Base-by-base conservation (phyloP, 202 grass and related monocot species). In the Zoysia matrella region DNA sequence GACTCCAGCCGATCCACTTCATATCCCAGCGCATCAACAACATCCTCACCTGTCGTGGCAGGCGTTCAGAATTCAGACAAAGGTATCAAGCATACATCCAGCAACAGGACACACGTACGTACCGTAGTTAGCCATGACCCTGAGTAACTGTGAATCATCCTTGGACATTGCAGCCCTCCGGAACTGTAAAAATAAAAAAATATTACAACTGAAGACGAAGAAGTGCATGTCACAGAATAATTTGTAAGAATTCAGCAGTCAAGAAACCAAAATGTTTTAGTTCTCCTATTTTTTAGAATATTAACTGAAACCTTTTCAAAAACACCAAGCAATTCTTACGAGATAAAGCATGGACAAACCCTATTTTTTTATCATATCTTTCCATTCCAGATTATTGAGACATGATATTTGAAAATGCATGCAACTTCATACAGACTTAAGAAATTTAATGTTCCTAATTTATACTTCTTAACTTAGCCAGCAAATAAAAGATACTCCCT, bases 81-180 rank as follows among this genome's bases (percentile, higher is more conserved):
- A 54, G 43, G 50, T 52, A 52, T 63, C 22, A 81, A 71, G 64
- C 18, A 56, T 22, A 83, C 55, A 75, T 65, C n/a, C 3, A 30
- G 39, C n/a, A 70, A 8, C 55, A 75, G 49, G 86, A 22, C 47
- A 75, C 22, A 44, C 5, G 11, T 65, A 50, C 83, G 36, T 95
- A 99, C 96, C 96, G 49, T 99, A 99, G 72, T 91, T 92, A 83
- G 93, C 93, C 96, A 99, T 99, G 81, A 90, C 87, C 65, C 78
- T 89, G 11, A 89, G 81, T 71, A 99, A 83, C 62, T 92, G 83
- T 3, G 10, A 57, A 48, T 99, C 93, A 87, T 99, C 91, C 71
- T 90, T 72, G 15, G 53, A 87, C 66, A 73, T 74, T 0, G 91
- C 86, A 36, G 91, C 96, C 73, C 94, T 91, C 48, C 96, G 89